These are phyloP conservation scores for thale cress (Arabidopsis thaliana) DNA, from an alignment of 345 rosid genomes.

Conservation along the genomic window DNA sequence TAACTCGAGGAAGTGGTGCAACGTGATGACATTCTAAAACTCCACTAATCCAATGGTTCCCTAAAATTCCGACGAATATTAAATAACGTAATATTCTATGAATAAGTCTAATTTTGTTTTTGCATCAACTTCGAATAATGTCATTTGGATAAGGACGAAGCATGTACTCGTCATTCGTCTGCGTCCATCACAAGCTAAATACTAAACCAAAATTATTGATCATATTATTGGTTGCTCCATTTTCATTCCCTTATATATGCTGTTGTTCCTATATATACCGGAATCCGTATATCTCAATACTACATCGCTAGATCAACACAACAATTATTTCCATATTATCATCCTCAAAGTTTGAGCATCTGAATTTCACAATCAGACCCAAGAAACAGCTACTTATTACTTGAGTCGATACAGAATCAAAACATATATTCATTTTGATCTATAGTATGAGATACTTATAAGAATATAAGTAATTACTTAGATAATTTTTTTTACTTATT, in stretches of 20 bases:
- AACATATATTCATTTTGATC: neutral
- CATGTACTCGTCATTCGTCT: slow-evolving; percentile 28
- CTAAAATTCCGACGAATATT: slow-evolving; percentile 29
- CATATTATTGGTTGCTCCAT: neutral
- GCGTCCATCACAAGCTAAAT: slow-evolving; percentile 21
- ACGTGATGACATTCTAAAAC: slow-evolving; percentile 39
- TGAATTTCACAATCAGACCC: neutral
- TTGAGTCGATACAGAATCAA: neutral
- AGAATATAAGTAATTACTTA: neutral
- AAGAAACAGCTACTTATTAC: neutral
- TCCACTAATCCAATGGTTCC: slow-evolving; percentile 34
- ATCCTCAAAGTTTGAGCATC: neutral
- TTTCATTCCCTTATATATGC: neutral
- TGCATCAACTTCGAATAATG: slow-evolving; percentile 20
- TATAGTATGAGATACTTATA: neutral
- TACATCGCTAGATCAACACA: no score
- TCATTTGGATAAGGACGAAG: slow-evolving; percentile 38
- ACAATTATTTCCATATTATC: no score
- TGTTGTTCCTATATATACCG: no score
- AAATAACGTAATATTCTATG: slow-evolving; percentile 6
- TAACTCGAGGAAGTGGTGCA: slow-evolving; percentile 32
- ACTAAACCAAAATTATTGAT: slow-evolving; percentile 14
- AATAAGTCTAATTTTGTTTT: neutral
- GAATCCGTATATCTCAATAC: no score
- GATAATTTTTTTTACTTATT: neutral